Evolutionary conservation across 768 basidiomycete species (phyloP), one percentile per base, ranked within the genome.

Genomic region (Chalciporus pseudorubinellus): DNA sequence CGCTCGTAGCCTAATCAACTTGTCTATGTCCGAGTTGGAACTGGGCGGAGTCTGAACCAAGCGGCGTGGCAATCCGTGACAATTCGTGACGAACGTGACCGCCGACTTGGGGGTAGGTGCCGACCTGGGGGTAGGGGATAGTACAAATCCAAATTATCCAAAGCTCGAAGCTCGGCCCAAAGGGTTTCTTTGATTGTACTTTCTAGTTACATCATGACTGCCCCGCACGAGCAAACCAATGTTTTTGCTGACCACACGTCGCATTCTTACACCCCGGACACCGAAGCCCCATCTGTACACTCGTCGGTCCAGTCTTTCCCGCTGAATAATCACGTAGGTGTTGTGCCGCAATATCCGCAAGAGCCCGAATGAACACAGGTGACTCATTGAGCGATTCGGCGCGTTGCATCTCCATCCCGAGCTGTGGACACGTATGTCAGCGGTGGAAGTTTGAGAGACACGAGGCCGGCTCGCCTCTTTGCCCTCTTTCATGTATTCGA

Each of bases 231-330:
- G 83, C 81, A 69, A 99, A 91, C 89, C 92, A 98, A 52, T 77
- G 79, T 74, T 98, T 98, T 60, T 91, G 87, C 54, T 87, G 77
- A 18, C 78, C 84, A 67, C 97, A 99, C 22, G 88, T 89, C 49
- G 81, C 82, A 64, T 95, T 95, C 45, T 79, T 89, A 74, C 97
- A 99, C 0, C 92, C 92, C 4, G 94, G 97, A 74, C 97, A 99
- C 55, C 95, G 81, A 49, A 99, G 78, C 16, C 77, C 76, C 70
- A 98, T 72, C 73, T 98, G 95, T 26, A 82, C 73, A 59, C 88
- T 90, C 36, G 83, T 81, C 12, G 84, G 83, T 5, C 83, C 83
- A 38, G 57, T 58, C 56, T 75, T 77, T 12, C 87, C 86, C 3
- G 74, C 55, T 14, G 70, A 68, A 61, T 80, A 83, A 34, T 84